Base-by-base conservation (phyloP, 1,284 basidiomycete species). In the Phenoliferia sp. region DNA sequence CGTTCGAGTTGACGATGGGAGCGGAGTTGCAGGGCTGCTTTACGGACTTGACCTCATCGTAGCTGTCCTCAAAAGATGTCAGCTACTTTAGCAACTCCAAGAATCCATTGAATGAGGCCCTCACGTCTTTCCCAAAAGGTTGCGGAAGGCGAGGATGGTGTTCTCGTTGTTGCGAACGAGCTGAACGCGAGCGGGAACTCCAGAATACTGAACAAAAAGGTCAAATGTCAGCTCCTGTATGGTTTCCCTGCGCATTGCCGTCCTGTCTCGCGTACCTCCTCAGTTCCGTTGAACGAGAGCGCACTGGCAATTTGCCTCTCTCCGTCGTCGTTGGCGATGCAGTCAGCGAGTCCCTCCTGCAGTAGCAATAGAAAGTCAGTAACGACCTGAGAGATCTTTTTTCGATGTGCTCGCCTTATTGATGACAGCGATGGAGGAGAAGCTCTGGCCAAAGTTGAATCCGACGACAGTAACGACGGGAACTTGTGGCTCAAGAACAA, bases 311-410 rank as follows among this genome's bases (percentile, higher is more conserved):
- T 96, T 82, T 99, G 96, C 52, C 95, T 88, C 79, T 98, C 95
- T 59, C 95, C 95, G 77, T 98, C 95, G 80, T 99, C 94, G 80
- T 98, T 98, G 31, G 95, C 95, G 72, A 99, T 98, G 78, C 91
- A 94, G 78, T 92, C 90, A 36, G 94, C 88, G 55, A 89, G 83
- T 31, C 91, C 91, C 80, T 94, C 91, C 90, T 93, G 74, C 48
- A 63, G 31, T 35, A 22, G 57, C 34, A 33, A 35, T 1, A 19
- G 48, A 31, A 31, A 28, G 39, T 59, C 44, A 55, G 61, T n/a
- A n/a, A n/a, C n/a, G n/a, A n/a, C n/a, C 34, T 31, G 10, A 9
- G 28, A 0, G 3, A 22, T 52, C 39, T 19, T 32, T 59, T 34
- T 26, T 35, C 0, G 29, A 22, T 29, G 19, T 36, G 33, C 6